Conservation (phyloP, 2,329 filamentous ascomycete species). For the Cercospora nicotianae region DNA sequence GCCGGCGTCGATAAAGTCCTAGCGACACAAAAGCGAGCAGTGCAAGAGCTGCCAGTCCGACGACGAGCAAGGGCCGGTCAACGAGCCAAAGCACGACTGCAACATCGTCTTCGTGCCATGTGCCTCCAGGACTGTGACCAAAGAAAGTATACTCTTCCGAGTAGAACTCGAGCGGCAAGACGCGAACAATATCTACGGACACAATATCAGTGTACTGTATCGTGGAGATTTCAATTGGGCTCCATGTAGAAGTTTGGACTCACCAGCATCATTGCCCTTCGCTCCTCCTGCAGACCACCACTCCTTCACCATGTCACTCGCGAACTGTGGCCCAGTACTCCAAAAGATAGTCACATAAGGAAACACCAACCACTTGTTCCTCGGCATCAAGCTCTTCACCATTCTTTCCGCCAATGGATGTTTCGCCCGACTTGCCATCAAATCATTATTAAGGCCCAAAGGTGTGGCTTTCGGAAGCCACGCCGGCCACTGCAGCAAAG, state of each 20-base stretch:
- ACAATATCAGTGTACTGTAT: neutral
- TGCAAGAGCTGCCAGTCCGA: neutral
- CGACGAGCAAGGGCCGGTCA: slow-evolving; percentile 9
- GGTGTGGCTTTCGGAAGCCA: slow-evolving; percentile 68
- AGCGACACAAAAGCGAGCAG: neutral
- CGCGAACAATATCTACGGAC: neutral
- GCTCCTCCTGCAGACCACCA: slow-evolving; percentile 21
- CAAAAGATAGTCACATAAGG: slow-evolving; percentile 38
- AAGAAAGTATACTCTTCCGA: slow-evolving; percentile 38
- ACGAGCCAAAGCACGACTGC: slow-evolving; percentile 35
- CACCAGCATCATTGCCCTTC: neutral
- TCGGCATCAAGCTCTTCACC: slow-evolving; percentile 18
- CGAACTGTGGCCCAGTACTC: slow-evolving; percentile 37
- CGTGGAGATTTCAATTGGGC: neutral
- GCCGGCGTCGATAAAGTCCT: neutral
- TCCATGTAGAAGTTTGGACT: neutral
- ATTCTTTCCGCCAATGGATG: slow-evolving; percentile 33
- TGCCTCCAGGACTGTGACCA: slow-evolving; percentile 36
- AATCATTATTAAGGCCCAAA: slow-evolving; percentile 74
- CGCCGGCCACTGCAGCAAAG: slow-evolving; percentile 63
- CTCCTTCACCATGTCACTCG: slow-evolving; percentile 31
- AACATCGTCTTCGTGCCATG: slow-evolving; percentile 38
- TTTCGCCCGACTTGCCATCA: slow-evolving; percentile 54
- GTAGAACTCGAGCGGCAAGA: slow-evolving; percentile 35
- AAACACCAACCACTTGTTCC: slow-evolving; percentile 30